These are phyloP conservation scores for Fremontodendron californicum DNA, from an alignment of 345 rosid species.

Conservation along the genomic window DNA sequence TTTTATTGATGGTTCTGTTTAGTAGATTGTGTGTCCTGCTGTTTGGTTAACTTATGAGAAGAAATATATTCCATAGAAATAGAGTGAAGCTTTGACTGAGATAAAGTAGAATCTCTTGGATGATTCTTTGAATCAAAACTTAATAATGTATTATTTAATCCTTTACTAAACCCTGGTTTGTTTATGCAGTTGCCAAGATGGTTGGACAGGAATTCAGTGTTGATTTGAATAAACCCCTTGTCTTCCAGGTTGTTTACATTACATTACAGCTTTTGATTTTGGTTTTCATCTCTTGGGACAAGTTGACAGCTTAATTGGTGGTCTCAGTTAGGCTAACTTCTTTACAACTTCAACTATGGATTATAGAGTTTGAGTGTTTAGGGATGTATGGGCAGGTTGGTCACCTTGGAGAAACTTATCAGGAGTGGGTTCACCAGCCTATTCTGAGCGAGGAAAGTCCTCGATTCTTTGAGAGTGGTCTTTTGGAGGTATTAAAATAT, in stretches of 20 bases:
- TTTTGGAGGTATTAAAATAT: conserved; percentile 66
- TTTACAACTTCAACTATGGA: background rate
- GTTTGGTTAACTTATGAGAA: conserved; percentile 11
- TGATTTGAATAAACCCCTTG: conserved; percentile 82
- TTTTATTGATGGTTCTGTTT: background rate
- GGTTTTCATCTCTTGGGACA: background rate
- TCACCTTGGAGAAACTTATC: conserved; percentile 90
- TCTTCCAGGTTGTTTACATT: conserved; percentile 77
- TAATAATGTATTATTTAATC: background rate
- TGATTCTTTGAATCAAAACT: background rate
- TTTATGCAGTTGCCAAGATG: conserved; percentile 49
- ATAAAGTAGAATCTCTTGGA: background rate
- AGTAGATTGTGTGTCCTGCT: conserved; percentile 2
- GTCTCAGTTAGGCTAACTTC: no score
- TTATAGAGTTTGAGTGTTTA: conserved; percentile 9
- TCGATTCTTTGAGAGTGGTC: conserved; percentile 78
- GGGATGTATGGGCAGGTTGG: conserved; percentile 62
- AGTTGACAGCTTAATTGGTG: no score
- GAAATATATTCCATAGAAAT: background rate
- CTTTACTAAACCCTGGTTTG: background rate
- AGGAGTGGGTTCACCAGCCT: conserved; percentile 99
- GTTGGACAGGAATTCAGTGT: conserved; percentile 71
- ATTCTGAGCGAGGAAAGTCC: conserved; percentile 90
- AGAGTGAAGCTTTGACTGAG: background rate
- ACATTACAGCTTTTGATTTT: background rate